Evolutionary conservation across 2,329 filamentous ascomycete species (phyloP).

Genomic region (Leptographium lundbergii): DNA sequence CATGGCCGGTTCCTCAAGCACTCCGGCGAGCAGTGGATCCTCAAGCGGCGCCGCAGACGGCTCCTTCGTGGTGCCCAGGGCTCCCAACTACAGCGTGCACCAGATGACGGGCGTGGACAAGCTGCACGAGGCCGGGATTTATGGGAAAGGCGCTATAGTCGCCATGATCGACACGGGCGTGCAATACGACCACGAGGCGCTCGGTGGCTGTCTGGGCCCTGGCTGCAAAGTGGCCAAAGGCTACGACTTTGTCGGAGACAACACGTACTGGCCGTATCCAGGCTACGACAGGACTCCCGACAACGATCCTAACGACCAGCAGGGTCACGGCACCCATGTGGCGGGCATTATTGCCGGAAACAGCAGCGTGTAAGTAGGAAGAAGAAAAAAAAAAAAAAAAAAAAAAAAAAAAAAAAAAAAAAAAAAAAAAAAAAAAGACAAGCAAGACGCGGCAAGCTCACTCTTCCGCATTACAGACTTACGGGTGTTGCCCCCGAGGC

Average conservation of each 20-base stretch:
- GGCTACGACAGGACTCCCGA: conserved; percentile 9
- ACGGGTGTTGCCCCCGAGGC: conserved; percentile 16
- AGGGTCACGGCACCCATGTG: conserved; percentile 16
- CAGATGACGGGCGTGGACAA: conserved; percentile 12
- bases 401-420: too few species aligned
- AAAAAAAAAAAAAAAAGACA: too few species aligned
- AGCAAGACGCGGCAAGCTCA: too few species aligned
- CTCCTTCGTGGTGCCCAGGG: neutral
- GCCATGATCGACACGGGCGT: conserved; percentile 13
- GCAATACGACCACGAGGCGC: conserved; percentile 13
- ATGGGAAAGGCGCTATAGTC: conserved; percentile 11
- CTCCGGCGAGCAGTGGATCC: conserved; percentile 4
- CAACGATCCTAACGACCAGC: conserved; percentile 13
- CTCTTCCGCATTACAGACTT: conserved; percentile 5
- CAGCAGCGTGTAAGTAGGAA: neutral
- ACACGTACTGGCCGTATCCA: neutral
- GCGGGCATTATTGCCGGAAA: conserved; percentile 16
- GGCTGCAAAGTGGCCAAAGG: conserved; percentile 10
- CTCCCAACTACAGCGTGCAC: conserved; percentile 13
- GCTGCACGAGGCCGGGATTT: conserved; percentile 11
- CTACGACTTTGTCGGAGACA: conserved; percentile 10
- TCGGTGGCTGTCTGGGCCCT: conserved; percentile 9
- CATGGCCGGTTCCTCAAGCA: neutral
- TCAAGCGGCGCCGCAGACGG: too few species aligned
- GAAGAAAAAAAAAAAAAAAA: neutral